phyloP scores from a whole-genome alignment of 2,329 filamentous ascomycete genomes.

The Penicillium sp. region DNA sequence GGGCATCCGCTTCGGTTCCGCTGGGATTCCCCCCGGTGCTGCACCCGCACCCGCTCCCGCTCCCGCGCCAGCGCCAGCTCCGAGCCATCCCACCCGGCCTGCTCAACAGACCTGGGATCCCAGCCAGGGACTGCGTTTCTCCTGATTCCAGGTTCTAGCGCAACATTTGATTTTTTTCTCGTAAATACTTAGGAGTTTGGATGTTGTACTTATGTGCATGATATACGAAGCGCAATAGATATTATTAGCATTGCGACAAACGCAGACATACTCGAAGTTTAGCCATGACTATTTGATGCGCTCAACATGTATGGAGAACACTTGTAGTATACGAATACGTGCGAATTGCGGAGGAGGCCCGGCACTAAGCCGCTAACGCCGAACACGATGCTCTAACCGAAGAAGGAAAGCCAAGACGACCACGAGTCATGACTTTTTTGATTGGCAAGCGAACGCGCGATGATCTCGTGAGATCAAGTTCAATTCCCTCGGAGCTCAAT shows the following conservation, averaged over 20 bases:
- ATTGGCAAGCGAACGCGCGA: not conserved
- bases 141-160: conserved; percentile 19
- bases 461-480: not conserved
- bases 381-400: not conserved
- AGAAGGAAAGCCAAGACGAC: not conserved
- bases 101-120: conserved; percentile 58
- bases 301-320: too few species aligned
- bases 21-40: conserved; percentile 36
- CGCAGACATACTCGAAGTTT: too few species aligned
- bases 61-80: conserved; percentile 9
- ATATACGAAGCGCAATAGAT: not conserved
- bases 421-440: not conserved
- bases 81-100: conserved; percentile 13
- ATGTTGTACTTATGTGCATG: not conserved
- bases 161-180: not conserved
- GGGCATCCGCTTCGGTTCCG: conserved; percentile 71
- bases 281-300: too few species aligned
- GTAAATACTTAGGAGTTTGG: conserved; percentile 4
- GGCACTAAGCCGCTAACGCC: too few species aligned
- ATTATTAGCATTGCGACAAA: not conserved
- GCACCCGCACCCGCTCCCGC: conserved; percentile 26
- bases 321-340: too few species aligned
- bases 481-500: not conserved
- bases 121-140: conserved; percentile 59
- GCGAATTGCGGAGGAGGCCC: too few species aligned